Base-by-base conservation (phyloP, 306 rosid species). In the Psophocarpus tetragonolobus region DNA sequence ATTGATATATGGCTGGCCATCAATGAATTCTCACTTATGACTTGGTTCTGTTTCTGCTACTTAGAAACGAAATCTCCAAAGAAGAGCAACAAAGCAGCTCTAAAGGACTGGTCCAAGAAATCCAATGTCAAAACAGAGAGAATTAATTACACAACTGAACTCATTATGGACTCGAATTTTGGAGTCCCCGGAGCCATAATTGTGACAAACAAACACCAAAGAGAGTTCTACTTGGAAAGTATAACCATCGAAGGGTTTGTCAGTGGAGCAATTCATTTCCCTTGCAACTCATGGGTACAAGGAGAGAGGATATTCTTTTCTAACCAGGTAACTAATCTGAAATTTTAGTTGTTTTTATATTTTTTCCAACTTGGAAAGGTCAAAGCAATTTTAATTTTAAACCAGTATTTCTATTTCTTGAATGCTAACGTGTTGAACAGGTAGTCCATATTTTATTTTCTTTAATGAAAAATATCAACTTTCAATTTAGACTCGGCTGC, bases 271-370 rank as follows among this genome's bases (percentile, higher is more conserved):
- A 70, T 93, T 44, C 97, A 89, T 86, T 93, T 93, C 82, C 94
- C 94, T 56, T 91, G 94, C 77, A 91, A 89, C 57, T 93, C 97
- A 8, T 93, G 94, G 96, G 90, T 93, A 24, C 96, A 89, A 74
- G 58, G 26, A 41, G 83, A 87, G 68, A 85, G 97, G 78, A 88
- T 91, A 30, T 88, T 93, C 84, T 93, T 93, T 81, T 86, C 91
- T n/a, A 93, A 93, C 60, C 68, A 86, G 94, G 97, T 93, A 51
- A 15, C 58, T 20, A 7, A 5, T 24, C 65, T 0, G 5, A 21
- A 54, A 11, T 54, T 54, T 47, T 48, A 54, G 0, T 8, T 39
- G 41, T 30, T 39, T 29, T 9, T 12, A n/a, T n/a, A n/a, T n/a
- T n/a, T n/a, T n/a, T 32, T 58, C 72, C 71, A 65, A 20, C 17